Evolutionary conservation across 805 yeast species (phyloP).

Genomic region (Aciculoconidium aculeatum): DNA sequence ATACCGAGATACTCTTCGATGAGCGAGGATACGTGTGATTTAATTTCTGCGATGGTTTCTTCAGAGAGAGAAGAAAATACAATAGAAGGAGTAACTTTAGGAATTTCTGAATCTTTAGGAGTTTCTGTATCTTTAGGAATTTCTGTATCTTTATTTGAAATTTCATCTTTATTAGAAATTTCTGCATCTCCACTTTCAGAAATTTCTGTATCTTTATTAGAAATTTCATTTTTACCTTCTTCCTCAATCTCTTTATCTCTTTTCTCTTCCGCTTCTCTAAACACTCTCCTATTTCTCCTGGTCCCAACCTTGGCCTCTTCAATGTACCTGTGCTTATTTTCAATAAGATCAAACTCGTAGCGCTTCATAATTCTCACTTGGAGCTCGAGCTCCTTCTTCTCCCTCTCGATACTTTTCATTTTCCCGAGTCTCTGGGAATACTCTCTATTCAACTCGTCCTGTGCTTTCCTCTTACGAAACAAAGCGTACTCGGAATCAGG

Average conservation of each 20-base stretch:
- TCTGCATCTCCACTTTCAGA: constrained; percentile 5
- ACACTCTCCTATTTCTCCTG: constrained; percentile 27
- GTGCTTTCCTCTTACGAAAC: constrained; percentile 16
- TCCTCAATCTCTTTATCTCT: constrained; percentile 32
- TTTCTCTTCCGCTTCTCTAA: constrained; percentile 41
- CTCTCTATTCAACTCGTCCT: constrained; percentile 16
- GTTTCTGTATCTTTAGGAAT: not conserved
- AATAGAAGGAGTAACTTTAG: constrained; percentile 2
- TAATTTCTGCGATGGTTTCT: constrained; percentile 17
- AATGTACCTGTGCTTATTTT: constrained; percentile 27
- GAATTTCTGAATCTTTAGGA: not conserved
- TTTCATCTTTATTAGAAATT: constrained; percentile 1
- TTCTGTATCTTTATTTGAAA: not conserved
- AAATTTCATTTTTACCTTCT: too few species aligned
- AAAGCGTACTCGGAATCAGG: constrained; percentile 17
- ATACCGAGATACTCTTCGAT: constrained; percentile 51
- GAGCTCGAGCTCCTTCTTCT: constrained; percentile 15
- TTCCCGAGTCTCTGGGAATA: constrained; percentile 12
- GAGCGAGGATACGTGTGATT: constrained; percentile 33
- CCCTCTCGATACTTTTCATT: constrained; percentile 13
- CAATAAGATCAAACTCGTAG: constrained; percentile 36
- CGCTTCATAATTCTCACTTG: constrained; percentile 16
- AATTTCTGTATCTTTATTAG: constrained; percentile 10
- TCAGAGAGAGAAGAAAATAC: constrained; percentile 9
- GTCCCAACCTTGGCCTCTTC: constrained; percentile 27